A percentile compares a stretch with the other conserved stretches of the same genome.
These are phyloP conservation scores for Cryptococcus sp. DNA, from an alignment of 1,284 basidiomycete genomes.

Conservation along the genomic window DNA sequence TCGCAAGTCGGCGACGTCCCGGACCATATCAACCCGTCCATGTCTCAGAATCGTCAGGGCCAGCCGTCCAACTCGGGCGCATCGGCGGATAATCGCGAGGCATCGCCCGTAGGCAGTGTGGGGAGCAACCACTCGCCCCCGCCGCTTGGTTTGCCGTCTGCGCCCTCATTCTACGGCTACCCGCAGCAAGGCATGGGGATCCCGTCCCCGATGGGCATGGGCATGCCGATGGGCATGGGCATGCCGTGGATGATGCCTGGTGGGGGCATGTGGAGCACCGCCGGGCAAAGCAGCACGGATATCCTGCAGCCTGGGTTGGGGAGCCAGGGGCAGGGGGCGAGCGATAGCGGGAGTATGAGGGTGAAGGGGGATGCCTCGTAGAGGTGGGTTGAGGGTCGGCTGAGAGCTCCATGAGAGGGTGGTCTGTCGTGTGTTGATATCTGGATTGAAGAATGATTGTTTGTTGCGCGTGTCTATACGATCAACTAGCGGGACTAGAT, in stretches of 20 bases:
- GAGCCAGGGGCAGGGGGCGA: background rate
- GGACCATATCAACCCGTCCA: slow-evolving; percentile 17
- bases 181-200: background rate
- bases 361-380: background rate
- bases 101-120: slow-evolving; percentile 17
- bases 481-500: no score
- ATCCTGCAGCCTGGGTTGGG: background rate
- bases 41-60: background rate
- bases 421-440: no score
- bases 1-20: slow-evolving; percentile 61
- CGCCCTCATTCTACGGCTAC: background rate
- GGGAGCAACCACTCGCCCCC: background rate
- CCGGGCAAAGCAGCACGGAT: background rate
- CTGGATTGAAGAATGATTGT: no score
- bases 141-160: background rate
- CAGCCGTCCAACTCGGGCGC: background rate
- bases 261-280: background rate
- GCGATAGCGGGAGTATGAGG: background rate
- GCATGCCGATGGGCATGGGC: slow-evolving; percentile 1
- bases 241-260: slow-evolving; percentile 9
- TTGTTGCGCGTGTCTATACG: no score
- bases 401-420: no score
- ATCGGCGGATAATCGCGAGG: slow-evolving; percentile 9
- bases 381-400: no score
- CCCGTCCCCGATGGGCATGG: background rate